Evolutionary conservation across 345 rosid genomes (phyloP).

Genomic region (Arabis hirsuta): DNA sequence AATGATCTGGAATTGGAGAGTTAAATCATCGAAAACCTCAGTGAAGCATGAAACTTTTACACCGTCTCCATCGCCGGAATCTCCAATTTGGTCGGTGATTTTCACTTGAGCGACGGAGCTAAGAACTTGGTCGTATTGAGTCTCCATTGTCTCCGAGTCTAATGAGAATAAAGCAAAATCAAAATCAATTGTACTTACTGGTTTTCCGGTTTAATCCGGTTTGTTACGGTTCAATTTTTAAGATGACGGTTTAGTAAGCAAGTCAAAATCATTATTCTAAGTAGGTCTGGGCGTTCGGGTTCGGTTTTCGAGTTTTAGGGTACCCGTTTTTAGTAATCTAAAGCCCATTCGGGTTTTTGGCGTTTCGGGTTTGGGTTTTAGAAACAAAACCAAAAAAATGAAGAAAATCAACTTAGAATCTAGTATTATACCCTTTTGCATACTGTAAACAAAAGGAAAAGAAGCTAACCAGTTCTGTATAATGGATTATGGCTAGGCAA

Average conservation of each 20-base stretch:
- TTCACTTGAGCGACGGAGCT: constrained; percentile 35
- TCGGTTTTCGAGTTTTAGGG: too few species aligned
- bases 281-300: too few species aligned
- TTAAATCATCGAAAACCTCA: constrained; percentile 65
- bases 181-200: not conserved
- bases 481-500: constrained; percentile 55
- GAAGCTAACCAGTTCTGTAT: constrained; percentile 23
- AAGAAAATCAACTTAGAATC: too few species aligned
- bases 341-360: too few species aligned
- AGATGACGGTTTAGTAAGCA: not conserved
- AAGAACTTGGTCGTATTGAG: constrained; percentile 37
- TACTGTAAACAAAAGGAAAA: not conserved
- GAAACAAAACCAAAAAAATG: too few species aligned
- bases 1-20: constrained; percentile 79
- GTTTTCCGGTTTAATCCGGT: constrained; percentile 15
- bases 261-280: constrained; percentile 27
- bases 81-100: constrained; percentile 22
- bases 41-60: constrained; percentile 63
- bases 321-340: too few species aligned
- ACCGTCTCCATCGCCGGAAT: constrained; percentile 27
- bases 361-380: too few species aligned
- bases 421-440: constrained; percentile 2
- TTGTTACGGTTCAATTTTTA: not conserved
- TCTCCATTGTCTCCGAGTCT: constrained; percentile 33
- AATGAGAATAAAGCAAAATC: not conserved